Base-by-base conservation (phyloP, 768 basidiomycete species). In the Pisolithus albus region DNA sequence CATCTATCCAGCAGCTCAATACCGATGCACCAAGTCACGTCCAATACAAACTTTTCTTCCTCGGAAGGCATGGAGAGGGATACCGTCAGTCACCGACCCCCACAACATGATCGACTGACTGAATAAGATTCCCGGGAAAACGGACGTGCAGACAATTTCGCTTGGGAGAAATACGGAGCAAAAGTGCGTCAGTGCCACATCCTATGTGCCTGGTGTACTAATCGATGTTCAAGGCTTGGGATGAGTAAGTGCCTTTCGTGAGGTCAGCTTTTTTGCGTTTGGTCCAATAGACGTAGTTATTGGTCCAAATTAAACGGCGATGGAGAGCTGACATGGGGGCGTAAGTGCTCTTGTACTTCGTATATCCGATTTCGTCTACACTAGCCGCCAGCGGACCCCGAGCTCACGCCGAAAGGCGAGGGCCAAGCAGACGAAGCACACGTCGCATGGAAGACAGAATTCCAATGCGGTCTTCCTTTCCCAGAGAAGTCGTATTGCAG, bases 11-110 rank as follows among this genome's bases (percentile, higher is more conserved):
- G 5, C 52, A 64, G n/a, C 62, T 88, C 51, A 83, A 85, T 52
- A 53, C 59, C 1, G 55, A 57, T 3, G 73, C 78, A 1, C 63
- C 65, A 1, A 46, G 59, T 0, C 69, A 65, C 2, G 71, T 70
- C 21, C 65, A 65, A 10, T 83, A 82, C 68, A 90, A 88, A 58
- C 70, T 86, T 11, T 69, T 89, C 50, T 78, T 84, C 52, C 64
- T 88, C 2, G 78, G 77, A 2, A 72, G 88, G 56, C 88, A 91
- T 54, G 88, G 88, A 1, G 71, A 89, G 64, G 88, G 86, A 50
- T 79, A 75, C 58, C 86, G 86, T 87, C 64, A 57, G 84, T 70
- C 5, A 15, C 32, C 18, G n/a, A 21, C 32, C 4, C n/a, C 21
- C 36, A 13, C 10, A 40, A 28, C 34, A 16, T 53, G 26, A 8